These are phyloP conservation scores for Sonneratia caseolaris DNA, from an alignment of 345 rosid genomes.

Conservation along the genomic window DNA sequence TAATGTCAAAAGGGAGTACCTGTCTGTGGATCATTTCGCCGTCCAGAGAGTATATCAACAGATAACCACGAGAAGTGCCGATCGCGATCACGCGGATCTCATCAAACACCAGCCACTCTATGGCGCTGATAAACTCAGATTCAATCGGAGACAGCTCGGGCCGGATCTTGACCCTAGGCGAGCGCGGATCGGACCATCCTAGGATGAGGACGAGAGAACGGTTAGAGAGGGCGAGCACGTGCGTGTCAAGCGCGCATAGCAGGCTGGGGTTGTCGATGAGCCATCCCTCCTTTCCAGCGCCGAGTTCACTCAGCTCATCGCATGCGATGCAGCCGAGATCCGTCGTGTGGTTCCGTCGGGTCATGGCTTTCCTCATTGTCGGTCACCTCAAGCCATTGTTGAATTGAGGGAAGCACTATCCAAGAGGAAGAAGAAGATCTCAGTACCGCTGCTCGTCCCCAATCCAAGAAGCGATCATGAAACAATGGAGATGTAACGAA, in stretches of 20 bases:
- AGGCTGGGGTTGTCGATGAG: slow-evolving; percentile 53
- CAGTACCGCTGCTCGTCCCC: neutral
- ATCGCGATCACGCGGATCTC: slow-evolving; percentile 54
- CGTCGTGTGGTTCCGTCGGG: slow-evolving; percentile 57
- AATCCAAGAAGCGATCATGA: neutral
- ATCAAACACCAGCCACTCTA: slow-evolving; percentile 82
- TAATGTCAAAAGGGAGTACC: slow-evolving; percentile 23
- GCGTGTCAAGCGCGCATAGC: slow-evolving; percentile 60
- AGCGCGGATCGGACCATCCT: slow-evolving; percentile 59
- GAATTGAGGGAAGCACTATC: neutral
- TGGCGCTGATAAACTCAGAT: slow-evolving; percentile 53
- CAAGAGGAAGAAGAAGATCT: neutral
- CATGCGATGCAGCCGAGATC: slow-evolving; percentile 86
- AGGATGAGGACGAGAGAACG: slow-evolving; percentile 41
- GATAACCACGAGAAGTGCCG: slow-evolving; percentile 78
- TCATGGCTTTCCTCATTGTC: slow-evolving; percentile 18
- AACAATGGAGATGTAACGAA: neutral
- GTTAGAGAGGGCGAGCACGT: slow-evolving; percentile 63
- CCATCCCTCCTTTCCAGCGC: slow-evolving; percentile 97
- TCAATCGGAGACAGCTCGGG: slow-evolving; percentile 80
- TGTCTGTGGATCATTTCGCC: slow-evolving; percentile 78
- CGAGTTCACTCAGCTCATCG: slow-evolving; percentile 63
- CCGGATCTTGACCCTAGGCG: slow-evolving; percentile 66
- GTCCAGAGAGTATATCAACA: slow-evolving; percentile 52
- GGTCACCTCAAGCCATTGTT: neutral